phyloP scores from a whole-genome alignment of 108 stramenopile genomes.

The Stephanodiscus minutulus region DNA sequence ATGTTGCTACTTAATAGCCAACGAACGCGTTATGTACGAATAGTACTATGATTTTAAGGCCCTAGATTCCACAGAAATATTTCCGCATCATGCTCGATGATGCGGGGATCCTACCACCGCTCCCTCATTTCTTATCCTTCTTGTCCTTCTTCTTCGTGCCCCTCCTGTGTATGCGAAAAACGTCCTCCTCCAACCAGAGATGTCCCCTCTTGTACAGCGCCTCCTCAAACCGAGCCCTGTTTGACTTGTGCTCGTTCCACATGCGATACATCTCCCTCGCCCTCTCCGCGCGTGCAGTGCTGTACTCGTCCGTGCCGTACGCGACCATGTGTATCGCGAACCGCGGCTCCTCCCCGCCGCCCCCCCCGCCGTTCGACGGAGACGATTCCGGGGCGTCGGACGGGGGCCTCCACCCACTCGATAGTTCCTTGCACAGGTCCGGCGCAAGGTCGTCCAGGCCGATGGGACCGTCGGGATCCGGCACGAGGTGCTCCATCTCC shows the following conservation, averaged over 20 bases:
- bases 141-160: background rate
- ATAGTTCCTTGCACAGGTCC: slow-evolving; percentile 41
- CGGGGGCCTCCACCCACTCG: slow-evolving; percentile 28
- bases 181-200: slow-evolving; percentile 57
- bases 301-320: slow-evolving; percentile 68
- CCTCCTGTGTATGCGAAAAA: background rate
- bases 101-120: too few relatives aligned
- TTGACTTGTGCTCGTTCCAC: slow-evolving; percentile 82
- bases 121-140: background rate
- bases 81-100: background rate
- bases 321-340: slow-evolving; percentile 66
- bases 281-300: slow-evolving; percentile 51
- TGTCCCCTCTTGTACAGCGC: slow-evolving; percentile 69
- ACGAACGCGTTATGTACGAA: too few relatives aligned
- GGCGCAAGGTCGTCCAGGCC: slow-evolving; percentile 55
- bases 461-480: slow-evolving; percentile 78
- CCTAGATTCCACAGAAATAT: too few relatives aligned
- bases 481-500: slow-evolving; percentile 75
- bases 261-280: slow-evolving; percentile 66
- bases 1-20: too few relatives aligned
- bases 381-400: too few relatives aligned
- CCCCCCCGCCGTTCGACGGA: background rate
- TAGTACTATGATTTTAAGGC: too few relatives aligned
- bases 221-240: slow-evolving; percentile 82
- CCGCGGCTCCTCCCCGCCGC: slow-evolving; percentile 43